Conservation (phyloP, 2,329 filamentous ascomycete genomes). For the Conoideocrella luteorostrata region DNA sequence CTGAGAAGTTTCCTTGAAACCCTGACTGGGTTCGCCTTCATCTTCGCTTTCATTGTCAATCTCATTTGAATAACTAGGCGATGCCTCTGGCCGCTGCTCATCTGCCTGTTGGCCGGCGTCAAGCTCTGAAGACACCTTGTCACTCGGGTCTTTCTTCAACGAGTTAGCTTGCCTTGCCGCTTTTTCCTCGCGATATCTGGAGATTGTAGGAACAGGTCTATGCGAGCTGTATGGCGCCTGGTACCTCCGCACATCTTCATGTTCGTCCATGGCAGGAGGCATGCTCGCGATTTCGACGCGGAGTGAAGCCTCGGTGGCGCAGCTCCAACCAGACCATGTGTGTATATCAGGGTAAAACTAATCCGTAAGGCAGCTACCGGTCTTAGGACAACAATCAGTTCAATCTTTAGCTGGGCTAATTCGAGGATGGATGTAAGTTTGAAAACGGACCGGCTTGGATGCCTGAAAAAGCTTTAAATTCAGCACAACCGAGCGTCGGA, state of each 20-base stretch:
- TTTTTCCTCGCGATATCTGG: slow-evolving; percentile 40
- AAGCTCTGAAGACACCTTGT: slow-evolving; percentile 5
- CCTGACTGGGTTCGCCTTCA: slow-evolving; percentile 10
- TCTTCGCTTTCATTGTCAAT: slow-evolving; percentile 9
- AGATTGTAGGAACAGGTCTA: slow-evolving; percentile 42
- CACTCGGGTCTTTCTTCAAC: slow-evolving; percentile 23
- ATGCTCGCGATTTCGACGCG: slow-evolving; percentile 18
- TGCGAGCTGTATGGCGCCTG: slow-evolving; percentile 34
- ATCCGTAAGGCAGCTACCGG: neutral
- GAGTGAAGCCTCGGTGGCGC: neutral
- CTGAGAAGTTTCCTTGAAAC: slow-evolving; percentile 29
- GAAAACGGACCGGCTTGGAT: no score
- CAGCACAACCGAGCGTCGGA: no score
- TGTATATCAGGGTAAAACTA: neutral
- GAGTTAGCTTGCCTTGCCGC: slow-evolving; percentile 36
- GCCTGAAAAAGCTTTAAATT: no score
- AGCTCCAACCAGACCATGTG: no score
- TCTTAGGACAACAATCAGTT: neutral
- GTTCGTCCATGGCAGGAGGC: slow-evolving; percentile 29
- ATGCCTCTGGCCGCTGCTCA: neutral
- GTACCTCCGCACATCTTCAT: slow-evolving; percentile 31
- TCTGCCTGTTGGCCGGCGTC: neutral
- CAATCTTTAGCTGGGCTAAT: no score
- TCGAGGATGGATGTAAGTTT: no score
- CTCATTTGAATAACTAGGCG: slow-evolving; percentile 3